These are phyloP conservation scores for Elaphomyces granulatus DNA, from an alignment of 495 filamentous ascomycete species.

Conservation along the genomic window DNA sequence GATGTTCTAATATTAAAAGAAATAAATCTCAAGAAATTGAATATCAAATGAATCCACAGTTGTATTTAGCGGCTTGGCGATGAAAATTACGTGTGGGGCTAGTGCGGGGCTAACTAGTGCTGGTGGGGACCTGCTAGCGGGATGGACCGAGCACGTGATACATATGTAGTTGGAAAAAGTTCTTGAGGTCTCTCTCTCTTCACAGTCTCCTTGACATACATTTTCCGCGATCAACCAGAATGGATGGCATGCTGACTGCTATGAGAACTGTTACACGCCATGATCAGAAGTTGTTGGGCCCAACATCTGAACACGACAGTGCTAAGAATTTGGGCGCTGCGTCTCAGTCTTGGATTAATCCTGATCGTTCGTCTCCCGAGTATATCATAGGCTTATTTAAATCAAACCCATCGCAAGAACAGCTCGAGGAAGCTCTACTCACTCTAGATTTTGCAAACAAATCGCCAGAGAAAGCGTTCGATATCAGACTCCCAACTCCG, in stretches of 20 bases:
- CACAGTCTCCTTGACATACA: too few species aligned
- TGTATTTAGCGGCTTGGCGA: too few species aligned
- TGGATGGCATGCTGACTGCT: conserved; percentile 31
- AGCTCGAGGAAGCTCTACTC: conserved; percentile 36
- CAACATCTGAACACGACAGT: background rate
- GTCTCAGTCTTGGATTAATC: background rate
- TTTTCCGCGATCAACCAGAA: too few species aligned
- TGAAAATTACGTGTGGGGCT: too few species aligned
- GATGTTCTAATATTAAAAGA: too few species aligned
- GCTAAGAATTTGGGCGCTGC: background rate
- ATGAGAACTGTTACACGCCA: conserved; percentile 25
- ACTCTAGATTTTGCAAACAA: conserved; percentile 10
- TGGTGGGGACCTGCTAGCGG: too few species aligned
- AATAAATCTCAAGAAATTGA: too few species aligned
- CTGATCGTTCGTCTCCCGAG: conserved; percentile 31
- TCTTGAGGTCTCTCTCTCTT: too few species aligned
- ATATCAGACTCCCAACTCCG: conserved; percentile 48
- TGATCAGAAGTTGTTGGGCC: conserved; percentile 9
- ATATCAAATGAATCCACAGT: too few species aligned
- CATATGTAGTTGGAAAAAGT: too few species aligned
- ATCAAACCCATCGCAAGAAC: conserved; percentile 46
- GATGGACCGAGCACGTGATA: too few species aligned
- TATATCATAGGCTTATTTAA: conserved; percentile 49
- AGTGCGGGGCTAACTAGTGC: too few species aligned
- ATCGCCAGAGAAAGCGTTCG: conserved; percentile 26